Base-by-base conservation (phyloP, 2,329 filamentous ascomycete species). In the Xylaria sp. region DNA sequence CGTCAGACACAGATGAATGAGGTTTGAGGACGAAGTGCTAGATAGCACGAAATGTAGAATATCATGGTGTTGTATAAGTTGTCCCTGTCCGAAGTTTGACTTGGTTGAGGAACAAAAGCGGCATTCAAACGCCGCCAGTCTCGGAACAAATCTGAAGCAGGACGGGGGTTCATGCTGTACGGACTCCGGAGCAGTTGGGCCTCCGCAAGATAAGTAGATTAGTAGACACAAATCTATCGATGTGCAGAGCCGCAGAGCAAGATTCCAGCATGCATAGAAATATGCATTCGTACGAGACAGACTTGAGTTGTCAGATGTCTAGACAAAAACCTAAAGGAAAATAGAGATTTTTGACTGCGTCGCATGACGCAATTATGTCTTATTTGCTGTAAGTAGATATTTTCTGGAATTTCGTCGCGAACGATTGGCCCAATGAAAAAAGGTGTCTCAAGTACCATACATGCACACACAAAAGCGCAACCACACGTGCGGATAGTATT, bases 71-170 rank as follows among this genome's bases (percentile, higher is more conserved):
- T n/a, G 54, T 32, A n/a, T 47, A 21, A n/a, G 21, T 54, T 39
- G 47, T 63, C 21, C 27, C 42, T 30, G 50, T 48, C 27, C 17
- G 12, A 42, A 21, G 9, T 19, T 65, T 45, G 30, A 48, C 21
- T 42, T 59, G 27, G 50, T 36, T 5, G 19, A 60, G 32, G 34
- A 48, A 32, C 57, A 65, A n/a, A 51, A 27, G 21, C 56, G 36
- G 36, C 54, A 45, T 62, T 70, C 72, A 75, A 75, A 74, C 73
- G 58, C 69, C 64, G 60, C 65, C 64, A 57, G 73, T 75, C 73
- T 75, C 73, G 72, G 68, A 72, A 72, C 66, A 30, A 51, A 53
- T 61, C 57, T 63, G 53, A 56, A 55, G 66, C 48, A 62, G 42
- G 62, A 51, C 62, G 48, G 55, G 32, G 59, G 63, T 45, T 60